phyloP scores from a whole-genome alignment of 768 basidiomycete genomes.

The Russula olivacea region DNA sequence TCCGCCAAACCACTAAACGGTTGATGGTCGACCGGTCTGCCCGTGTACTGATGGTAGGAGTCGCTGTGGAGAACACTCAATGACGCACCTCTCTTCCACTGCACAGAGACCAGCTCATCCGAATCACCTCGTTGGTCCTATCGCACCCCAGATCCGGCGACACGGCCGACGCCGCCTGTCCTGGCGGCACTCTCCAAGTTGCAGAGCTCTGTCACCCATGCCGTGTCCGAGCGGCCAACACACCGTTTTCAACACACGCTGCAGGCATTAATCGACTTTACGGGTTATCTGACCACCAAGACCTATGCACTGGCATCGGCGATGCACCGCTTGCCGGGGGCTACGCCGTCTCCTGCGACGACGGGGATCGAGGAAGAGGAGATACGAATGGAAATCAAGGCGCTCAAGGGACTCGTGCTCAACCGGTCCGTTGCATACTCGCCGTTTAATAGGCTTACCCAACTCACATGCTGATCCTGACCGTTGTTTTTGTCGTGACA shows the following conservation, averaged over 20 bases:
- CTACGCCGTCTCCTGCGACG: slow-evolving; percentile 19
- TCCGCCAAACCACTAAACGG: neutral
- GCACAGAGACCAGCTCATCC: slow-evolving; percentile 23
- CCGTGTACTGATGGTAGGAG: slow-evolving; percentile 30
- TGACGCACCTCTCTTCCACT: slow-evolving; percentile 43
- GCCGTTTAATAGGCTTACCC: neutral
- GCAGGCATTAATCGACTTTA: slow-evolving; percentile 63
- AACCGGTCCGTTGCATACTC: slow-evolving; percentile 47
- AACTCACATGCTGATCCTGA: neutral
- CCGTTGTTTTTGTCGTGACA: neutral
- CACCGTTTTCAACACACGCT: slow-evolving; percentile 54
- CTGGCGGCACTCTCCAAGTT: slow-evolving; percentile 23
- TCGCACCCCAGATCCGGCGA: slow-evolving; percentile 29
- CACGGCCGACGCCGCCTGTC: slow-evolving; percentile 29
- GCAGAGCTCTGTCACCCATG: slow-evolving; percentile 14
- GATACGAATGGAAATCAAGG: slow-evolving; percentile 64
- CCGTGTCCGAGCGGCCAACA: slow-evolving; percentile 17
- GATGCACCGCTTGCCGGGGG: slow-evolving; percentile 25
- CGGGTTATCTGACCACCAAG: slow-evolving; percentile 73
- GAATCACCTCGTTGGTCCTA: slow-evolving; percentile 38
- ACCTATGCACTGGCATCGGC: slow-evolving; percentile 45
- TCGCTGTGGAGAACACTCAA: slow-evolving; percentile 59
- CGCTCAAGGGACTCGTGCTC: slow-evolving; percentile 71
- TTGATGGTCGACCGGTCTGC: neutral
- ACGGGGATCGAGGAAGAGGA: slow-evolving; percentile 53